These are phyloP conservation scores for Nannochloropsis oceanica DNA, from an alignment of 108 stramenopile genomes.

Conservation along the genomic window DNA sequence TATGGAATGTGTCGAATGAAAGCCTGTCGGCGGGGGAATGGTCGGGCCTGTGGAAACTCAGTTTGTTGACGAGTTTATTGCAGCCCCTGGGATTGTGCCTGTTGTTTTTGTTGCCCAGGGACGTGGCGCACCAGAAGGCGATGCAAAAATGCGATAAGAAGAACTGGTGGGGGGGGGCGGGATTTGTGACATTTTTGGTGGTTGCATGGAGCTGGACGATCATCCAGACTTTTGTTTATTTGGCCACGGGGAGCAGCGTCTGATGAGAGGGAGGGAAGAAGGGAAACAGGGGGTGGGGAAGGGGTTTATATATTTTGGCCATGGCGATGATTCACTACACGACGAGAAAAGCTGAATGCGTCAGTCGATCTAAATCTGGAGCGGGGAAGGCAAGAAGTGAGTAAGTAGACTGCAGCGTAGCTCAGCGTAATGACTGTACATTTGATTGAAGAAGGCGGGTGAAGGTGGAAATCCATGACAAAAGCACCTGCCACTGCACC, in stretches of 20 bases:
- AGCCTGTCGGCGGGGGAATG: conserved; percentile 6
- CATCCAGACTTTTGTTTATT: neutral
- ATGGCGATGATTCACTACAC: no score
- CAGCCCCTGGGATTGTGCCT: conserved; percentile 18
- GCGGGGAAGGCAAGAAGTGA: no score
- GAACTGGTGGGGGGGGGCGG: neutral
- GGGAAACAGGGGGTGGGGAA: neutral
- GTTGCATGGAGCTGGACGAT: conserved; percentile 1
- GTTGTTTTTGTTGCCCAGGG: conserved; percentile 12
- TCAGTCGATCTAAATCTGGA: no score
- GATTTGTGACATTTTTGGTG: neutral
- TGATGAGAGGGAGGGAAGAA: neutral
- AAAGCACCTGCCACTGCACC: no score
- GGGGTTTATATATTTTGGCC: neutral
- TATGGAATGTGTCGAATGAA: conserved; percentile 32
- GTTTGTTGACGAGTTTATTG: conserved; percentile 14
- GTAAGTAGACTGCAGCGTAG: no score
- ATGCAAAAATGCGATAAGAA: conserved; percentile 5
- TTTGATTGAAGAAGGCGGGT: no score
- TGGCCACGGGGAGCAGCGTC: neutral
- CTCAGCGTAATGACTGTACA: no score
- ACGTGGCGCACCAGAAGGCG: conserved; percentile 10
- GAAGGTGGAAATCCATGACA: no score
- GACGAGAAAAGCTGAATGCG: no score
- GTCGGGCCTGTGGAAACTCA: conserved; percentile 32